phyloP scores from a whole-genome alignment of 1,284 basidiomycete genomes.

The Cutaneotrichosporon cavernicola region DNA sequence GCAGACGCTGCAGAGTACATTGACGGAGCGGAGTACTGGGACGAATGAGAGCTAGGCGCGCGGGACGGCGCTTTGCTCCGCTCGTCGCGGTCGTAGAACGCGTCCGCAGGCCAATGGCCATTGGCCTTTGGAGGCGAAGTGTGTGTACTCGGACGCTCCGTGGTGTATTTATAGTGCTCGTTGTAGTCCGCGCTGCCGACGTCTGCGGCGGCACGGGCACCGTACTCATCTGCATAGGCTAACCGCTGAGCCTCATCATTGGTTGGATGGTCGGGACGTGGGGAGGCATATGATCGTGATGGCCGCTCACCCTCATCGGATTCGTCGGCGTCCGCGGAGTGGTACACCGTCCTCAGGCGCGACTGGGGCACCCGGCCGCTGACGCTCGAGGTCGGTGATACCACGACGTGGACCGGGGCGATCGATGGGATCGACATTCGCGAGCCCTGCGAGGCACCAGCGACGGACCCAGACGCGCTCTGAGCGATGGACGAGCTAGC shows the following conservation, averaged over 20 bases:
- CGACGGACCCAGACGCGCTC: neutral
- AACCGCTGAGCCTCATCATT: neutral
- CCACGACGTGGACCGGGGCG: neutral
- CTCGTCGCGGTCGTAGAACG: neutral
- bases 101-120: slow-evolving; percentile 1
- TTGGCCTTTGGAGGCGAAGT: slow-evolving; percentile 4
- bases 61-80: neutral
- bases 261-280: neutral
- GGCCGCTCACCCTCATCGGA: neutral
- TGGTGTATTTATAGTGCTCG: slow-evolving; percentile 8
- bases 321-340: neutral
- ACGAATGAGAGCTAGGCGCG: neutral
- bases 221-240: neutral
- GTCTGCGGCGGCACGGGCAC: neutral
- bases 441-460: neutral
- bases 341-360: neutral
- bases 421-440: neutral
- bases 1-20: neutral
- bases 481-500: slow-evolving; percentile 7
- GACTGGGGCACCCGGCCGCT: neutral
- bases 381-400: neutral
- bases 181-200: neutral
- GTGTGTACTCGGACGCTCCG: neutral
- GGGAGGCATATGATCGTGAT: neutral
- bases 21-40: neutral